Percentiles rank a stretch among this genome's conserved stretches.
phyloP scores from a whole-genome alignment of 129 eudicot species.

The Pulicaria dysenterica region DNA sequence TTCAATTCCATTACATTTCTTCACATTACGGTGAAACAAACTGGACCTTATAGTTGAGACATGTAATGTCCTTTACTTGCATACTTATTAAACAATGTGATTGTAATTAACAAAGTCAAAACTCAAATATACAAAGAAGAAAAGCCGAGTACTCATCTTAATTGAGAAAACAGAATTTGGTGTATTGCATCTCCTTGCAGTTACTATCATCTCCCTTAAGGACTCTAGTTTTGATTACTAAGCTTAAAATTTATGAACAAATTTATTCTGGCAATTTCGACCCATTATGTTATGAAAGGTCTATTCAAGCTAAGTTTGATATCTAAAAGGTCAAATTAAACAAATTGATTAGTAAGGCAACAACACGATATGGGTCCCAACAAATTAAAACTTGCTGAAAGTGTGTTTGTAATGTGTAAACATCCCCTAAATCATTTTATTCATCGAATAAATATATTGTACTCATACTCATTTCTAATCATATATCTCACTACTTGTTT shows the following conservation, averaged over 20 bases:
- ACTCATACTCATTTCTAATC: not conserved
- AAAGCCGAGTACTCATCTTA: too few relatives aligned
- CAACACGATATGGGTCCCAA: not conserved
- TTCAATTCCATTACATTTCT: too few relatives aligned
- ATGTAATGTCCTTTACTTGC: not conserved
- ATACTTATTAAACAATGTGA: not conserved
- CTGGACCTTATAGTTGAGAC: too few relatives aligned
- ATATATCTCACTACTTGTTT: too few relatives aligned
- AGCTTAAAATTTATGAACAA: not conserved
- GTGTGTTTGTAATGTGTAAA: not conserved
- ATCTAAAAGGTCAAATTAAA: not conserved
- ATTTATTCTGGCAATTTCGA: not conserved
- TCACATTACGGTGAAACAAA: too few relatives aligned
- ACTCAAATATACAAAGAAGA: not conserved
- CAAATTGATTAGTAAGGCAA: not conserved
- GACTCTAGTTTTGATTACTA: not conserved
- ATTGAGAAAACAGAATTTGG: slow-evolving; percentile 5
- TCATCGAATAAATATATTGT: not conserved
- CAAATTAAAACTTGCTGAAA: not conserved
- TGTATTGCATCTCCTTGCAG: too few relatives aligned
- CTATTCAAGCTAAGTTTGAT: not conserved
- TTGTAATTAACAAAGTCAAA: not conserved
- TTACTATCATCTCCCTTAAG: too few relatives aligned
- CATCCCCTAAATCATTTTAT: not conserved
- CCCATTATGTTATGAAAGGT: not conserved